Conservation (phyloP, 805 yeast species). For the fission yeast (Schizosaccharomyces pombe) region DNA sequence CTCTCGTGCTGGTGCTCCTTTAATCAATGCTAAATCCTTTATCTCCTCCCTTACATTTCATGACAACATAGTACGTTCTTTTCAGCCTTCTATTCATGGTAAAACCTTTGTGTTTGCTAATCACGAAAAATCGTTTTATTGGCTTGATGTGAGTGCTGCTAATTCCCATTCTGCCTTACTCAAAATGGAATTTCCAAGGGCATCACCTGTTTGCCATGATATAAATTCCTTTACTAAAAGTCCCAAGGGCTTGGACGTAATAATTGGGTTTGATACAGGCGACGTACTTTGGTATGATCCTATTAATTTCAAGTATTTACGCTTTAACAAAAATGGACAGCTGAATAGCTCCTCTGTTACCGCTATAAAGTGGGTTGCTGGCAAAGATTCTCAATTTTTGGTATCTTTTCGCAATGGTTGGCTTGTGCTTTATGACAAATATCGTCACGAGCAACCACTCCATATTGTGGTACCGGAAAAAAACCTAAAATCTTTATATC, state of each 20-base stretch:
- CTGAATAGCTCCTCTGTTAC: slow-evolving; percentile 22
- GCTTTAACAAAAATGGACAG: slow-evolving; percentile 29
- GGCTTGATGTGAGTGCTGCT: neutral
- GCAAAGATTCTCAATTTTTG: slow-evolving; percentile 22
- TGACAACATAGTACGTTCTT: neutral
- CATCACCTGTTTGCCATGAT: slow-evolving; percentile 20
- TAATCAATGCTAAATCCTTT: neutral
- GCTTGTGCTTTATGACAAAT: slow-evolving; percentile 27
- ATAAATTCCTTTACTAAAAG: slow-evolving; percentile 16
- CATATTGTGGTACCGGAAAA: neutral
- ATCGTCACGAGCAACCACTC: slow-evolving; percentile 7
- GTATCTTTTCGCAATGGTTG: slow-evolving; percentile 47
- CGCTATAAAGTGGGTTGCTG: slow-evolving; percentile 26
- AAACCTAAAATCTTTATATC: neutral
- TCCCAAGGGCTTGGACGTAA: slow-evolving; percentile 22
- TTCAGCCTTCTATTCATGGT: neutral
- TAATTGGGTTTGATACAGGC: slow-evolving; percentile 44
- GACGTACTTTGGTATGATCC: slow-evolving; percentile 41
- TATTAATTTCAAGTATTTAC: slow-evolving; percentile 23
- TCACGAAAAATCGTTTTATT: neutral
- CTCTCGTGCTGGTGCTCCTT: neutral
- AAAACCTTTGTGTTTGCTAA: neutral
- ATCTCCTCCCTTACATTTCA: neutral
- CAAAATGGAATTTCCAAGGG: slow-evolving; percentile 13
- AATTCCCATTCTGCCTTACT: neutral